A percentile compares a stretch with the other conserved stretches of the same genome.
These are phyloP conservation scores for Phytophthora cryptogea DNA, from an alignment of 352 stramenopile genomes.

Conservation along the genomic window DNA sequence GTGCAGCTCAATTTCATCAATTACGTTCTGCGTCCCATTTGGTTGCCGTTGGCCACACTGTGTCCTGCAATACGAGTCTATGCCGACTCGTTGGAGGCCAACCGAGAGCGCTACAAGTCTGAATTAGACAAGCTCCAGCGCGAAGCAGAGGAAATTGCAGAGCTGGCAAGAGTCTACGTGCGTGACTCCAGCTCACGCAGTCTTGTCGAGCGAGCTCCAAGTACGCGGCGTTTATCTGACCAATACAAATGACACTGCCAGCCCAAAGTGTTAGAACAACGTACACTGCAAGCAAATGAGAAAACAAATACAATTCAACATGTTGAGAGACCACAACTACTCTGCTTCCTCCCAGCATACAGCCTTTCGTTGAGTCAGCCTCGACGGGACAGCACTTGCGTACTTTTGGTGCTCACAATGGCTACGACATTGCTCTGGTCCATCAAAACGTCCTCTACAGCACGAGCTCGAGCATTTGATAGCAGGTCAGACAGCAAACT, in stretches of 20 bases:
- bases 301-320: slow-evolving; percentile 19
- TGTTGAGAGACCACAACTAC: slow-evolving; percentile 7
- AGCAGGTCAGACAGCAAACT: slow-evolving; percentile 77
- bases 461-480: slow-evolving; percentile 72
- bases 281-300: slow-evolving; percentile 10
- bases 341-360: slow-evolving; percentile 1
- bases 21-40: slow-evolving; percentile 79
- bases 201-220: slow-evolving; percentile 18
- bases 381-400: slow-evolving; percentile 65
- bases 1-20: slow-evolving; percentile 81
- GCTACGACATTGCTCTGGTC: slow-evolving; percentile 81
- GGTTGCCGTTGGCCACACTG: slow-evolving; percentile 50
- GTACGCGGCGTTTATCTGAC: slow-evolving; percentile 11
- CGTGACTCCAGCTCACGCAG: slow-evolving; percentile 48
- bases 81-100: slow-evolving; percentile 56
- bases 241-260: slow-evolving; percentile 11
- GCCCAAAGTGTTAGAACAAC: slow-evolving; percentile 14
- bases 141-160: slow-evolving; percentile 24
- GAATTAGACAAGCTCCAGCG: slow-evolving; percentile 57
- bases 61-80: slow-evolving; percentile 60
- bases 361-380: slow-evolving; percentile 19
- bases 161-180: slow-evolving; percentile 39
- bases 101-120: slow-evolving; percentile 65
- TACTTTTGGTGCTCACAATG: slow-evolving; percentile 84
- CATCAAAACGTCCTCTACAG: slow-evolving; percentile 73